Evolutionary conservation across 345 rosid genomes (phyloP), one percentile per base, ranked within the genome.

Genomic region (Gossypium longicalyx): DNA sequence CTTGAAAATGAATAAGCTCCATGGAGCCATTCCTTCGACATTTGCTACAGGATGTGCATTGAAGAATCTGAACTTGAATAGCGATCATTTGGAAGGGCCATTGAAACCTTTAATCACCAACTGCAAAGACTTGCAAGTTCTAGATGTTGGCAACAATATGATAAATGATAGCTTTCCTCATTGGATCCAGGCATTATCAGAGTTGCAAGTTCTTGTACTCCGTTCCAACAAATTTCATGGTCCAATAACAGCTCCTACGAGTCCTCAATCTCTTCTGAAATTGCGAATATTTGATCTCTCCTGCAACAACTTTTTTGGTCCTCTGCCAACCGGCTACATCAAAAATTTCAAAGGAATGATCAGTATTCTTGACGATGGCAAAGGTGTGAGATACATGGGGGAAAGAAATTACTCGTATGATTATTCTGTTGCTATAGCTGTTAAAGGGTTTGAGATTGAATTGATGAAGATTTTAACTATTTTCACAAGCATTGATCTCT

Each of bases 271-370:
- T 47, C 51, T 47, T 47, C 15, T 2, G 3, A 47, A 47, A 47
- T 47, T 47, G 51, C 15, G 4, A 47, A 47, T 47, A 0, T 0
- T 47, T 47, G 51, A 47, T 47, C 51, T 47, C 15, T 10, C 51
- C 51, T 47, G 0, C 45, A 85, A 82, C 43, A 17, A 5, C 5
- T 83, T 86, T 22, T 41, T 1, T 2, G 88, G 89, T 12, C 34
- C 72, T 6, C 45, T 82, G 15, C 80, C 83, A 12, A 2, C 51
- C 51, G 13, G 16, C 3, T 47, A 2, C 51, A 47, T 47, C 2
- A 12, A 47, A 47, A 12, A 47, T 9, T 47, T 12, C 13, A 11
- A 12, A 47, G 4, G 51, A 47, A 47, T 47, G 51, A 12, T 47
- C 13, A 47, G 12, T 47, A 47, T 12, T 10, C 3, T 47, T 12